phyloP scores from a whole-genome alignment of 2,329 filamentous ascomycete genomes.

The Macrophomina phaseolina region DNA sequence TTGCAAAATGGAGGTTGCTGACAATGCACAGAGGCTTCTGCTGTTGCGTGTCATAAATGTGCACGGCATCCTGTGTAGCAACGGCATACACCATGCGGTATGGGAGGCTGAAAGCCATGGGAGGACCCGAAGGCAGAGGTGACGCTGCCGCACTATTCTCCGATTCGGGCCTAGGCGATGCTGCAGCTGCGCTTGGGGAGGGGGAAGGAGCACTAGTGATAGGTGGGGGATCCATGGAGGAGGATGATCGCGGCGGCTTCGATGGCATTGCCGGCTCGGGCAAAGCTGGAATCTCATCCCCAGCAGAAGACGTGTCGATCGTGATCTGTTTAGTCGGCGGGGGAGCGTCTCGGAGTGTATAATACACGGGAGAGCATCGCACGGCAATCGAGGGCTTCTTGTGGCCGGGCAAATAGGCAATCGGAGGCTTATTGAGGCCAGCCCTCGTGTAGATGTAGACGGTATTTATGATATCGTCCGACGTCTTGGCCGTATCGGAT shows the following conservation, averaged over 20 bases:
- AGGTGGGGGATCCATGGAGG: slow-evolving; percentile 84
- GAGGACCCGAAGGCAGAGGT: slow-evolving; percentile 56
- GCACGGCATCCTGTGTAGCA: slow-evolving; percentile 91
- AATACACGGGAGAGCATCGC: slow-evolving; percentile 89
- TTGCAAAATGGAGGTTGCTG: slow-evolving; percentile 96
- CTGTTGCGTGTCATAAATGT: slow-evolving; percentile 97
- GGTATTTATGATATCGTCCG: slow-evolving; percentile 91
- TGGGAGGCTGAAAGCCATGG: slow-evolving; percentile 78
- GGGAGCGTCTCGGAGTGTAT: slow-evolving; percentile 72
- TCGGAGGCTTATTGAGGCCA: slow-evolving; percentile 93
- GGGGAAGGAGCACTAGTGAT: slow-evolving; percentile 61
- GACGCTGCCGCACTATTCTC: slow-evolving; percentile 58
- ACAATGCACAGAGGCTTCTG: slow-evolving; percentile 92
- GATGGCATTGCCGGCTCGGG: slow-evolving; percentile 75
- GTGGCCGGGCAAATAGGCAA: slow-evolving; percentile 92
- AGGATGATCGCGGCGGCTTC: slow-evolving; percentile 63
- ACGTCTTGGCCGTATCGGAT: slow-evolving; percentile 71
- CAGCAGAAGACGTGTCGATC: slow-evolving; percentile 87
- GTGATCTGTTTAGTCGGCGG: slow-evolving; percentile 85
- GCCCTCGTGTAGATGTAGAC: slow-evolving; percentile 98
- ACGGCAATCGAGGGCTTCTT: slow-evolving; percentile 98
- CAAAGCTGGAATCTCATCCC: slow-evolving; percentile 81
- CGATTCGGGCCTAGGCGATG: slow-evolving; percentile 61
- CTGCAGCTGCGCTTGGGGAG: slow-evolving; percentile 57
- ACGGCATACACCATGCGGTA: slow-evolving; percentile 97